Conservation (phyloP, 1,284 basidiomycete species). For the Omphalotus olearius region DNA sequence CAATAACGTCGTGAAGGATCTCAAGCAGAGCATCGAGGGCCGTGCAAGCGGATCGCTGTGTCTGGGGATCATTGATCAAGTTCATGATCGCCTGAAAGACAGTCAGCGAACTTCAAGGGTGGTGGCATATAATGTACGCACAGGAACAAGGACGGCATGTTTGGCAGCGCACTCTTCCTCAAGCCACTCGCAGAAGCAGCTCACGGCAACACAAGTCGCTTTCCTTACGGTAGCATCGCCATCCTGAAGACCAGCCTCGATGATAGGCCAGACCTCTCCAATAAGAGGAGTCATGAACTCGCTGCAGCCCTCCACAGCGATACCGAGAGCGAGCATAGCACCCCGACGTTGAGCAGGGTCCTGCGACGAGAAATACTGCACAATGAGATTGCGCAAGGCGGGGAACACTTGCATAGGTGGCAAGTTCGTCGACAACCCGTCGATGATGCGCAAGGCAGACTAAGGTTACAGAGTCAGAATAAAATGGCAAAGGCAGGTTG, state of each 20-base stretch:
- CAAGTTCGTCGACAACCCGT: conserved; percentile 89
- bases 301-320: conserved; percentile 96
- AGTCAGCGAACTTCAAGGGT: neutral
- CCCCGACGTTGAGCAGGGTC: conserved; percentile 83
- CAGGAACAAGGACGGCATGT: conserved; percentile 85
- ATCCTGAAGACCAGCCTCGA: conserved; percentile 89
- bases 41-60: conserved; percentile 91
- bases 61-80: conserved; percentile 84
- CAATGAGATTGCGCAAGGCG: conserved; percentile 78
- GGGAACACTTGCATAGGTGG: conserved; percentile 98
- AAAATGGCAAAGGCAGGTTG: conserved; percentile 6
- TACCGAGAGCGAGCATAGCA: conserved; percentile 94
- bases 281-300: conserved; percentile 97
- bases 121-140: conserved; percentile 33
- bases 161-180: conserved; percentile 89
- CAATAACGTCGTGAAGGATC: conserved; percentile 88
- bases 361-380: conserved; percentile 79
- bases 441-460: conserved; percentile 94
- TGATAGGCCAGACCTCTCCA: conserved; percentile 90
- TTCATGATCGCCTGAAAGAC: conserved; percentile 73
- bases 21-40: conserved; percentile 97
- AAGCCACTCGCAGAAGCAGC: conserved; percentile 97
- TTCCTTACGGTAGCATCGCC: conserved; percentile 85
- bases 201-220: conserved; percentile 92
- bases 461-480: conserved; percentile 24